Evolutionary conservation across 2,329 filamentous ascomycete species (phyloP).

Genomic region (Colletotrichum siamense): DNA sequence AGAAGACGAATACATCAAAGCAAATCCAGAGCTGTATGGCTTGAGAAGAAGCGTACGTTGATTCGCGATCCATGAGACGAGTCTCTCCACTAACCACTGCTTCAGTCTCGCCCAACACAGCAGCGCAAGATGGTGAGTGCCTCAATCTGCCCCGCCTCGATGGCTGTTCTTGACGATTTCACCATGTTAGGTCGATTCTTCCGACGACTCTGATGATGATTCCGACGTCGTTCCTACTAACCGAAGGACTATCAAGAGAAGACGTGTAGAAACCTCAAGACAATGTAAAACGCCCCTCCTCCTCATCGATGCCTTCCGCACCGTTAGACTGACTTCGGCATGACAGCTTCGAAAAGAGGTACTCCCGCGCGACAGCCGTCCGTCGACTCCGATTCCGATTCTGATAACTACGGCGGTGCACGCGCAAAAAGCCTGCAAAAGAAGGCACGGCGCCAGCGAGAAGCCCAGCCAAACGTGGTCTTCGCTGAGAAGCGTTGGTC

Average conservation of each 20-base stretch:
- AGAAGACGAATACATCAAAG: slow-evolving; percentile 84
- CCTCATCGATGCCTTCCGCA: not conserved
- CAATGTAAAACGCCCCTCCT: slow-evolving; percentile 55
- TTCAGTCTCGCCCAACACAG: slow-evolving; percentile 61
- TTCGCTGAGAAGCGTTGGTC: slow-evolving; percentile 90
- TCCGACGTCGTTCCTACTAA: slow-evolving; percentile 69
- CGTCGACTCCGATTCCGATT: slow-evolving; percentile 65
- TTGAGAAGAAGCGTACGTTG: slow-evolving; percentile 84
- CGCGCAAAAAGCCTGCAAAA: slow-evolving; percentile 73
- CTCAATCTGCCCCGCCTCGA: not conserved
- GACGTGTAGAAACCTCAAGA: slow-evolving; percentile 69
- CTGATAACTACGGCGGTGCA: slow-evolving; percentile 80
- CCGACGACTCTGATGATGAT: slow-evolving; percentile 73
- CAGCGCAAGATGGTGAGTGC: slow-evolving; percentile 61
- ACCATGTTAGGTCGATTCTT: slow-evolving; percentile 46
- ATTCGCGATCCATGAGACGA: slow-evolving; percentile 13
- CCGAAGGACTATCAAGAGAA: slow-evolving; percentile 69
- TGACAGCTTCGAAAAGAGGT: slow-evolving; percentile 63
- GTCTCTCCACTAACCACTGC: slow-evolving; percentile 5
- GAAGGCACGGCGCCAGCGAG: slow-evolving; percentile 77
- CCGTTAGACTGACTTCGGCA: not conserved
- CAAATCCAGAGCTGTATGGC: slow-evolving; percentile 94
- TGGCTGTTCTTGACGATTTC: slow-evolving; percentile 25
- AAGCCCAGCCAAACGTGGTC: slow-evolving; percentile 69
- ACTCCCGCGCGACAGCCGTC: slow-evolving; percentile 61